Base-by-base conservation (phyloP, 257 asterid genomes). In the Rauvolfia tetraphylla region DNA sequence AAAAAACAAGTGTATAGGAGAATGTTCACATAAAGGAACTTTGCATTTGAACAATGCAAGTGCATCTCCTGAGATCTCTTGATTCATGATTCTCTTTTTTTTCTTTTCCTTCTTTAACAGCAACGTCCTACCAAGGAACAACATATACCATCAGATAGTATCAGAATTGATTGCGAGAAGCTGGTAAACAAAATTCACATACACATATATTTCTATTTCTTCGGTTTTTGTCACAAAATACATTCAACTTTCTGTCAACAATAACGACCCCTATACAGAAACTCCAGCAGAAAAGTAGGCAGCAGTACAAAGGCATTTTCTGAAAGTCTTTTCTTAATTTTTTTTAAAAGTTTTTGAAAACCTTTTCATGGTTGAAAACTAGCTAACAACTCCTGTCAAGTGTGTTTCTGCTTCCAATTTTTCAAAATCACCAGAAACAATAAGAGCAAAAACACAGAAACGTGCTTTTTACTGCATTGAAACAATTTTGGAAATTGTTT, bases 1-100 rank as follows among this genome's bases (percentile, higher is more conserved):
- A n/a, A n/a, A n/a, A n/a, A n/a, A n/a, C n/a, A n/a, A n/a, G n/a
- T n/a, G n/a, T n/a, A n/a, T n/a, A n/a, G n/a, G n/a, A n/a, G n/a
- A n/a, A n/a, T n/a, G n/a, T n/a, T n/a, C n/a, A n/a, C n/a, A n/a
- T n/a, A n/a, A n/a, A n/a, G n/a, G n/a, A n/a, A n/a, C n/a, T n/a
- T n/a, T n/a, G n/a, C n/a, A n/a, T n/a, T n/a, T n/a, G n/a, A n/a
- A n/a, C n/a, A n/a, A n/a, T n/a, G n/a, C 81, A 33, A 95, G 97
- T 79, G 98, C 99, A 85, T 90, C 93, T 39, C 96, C 93, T 77
- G 99, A 89, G 77, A 95, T 91, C 81, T 95, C 99, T 89, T 95
- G 98, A 74, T 92, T 95, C 95, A 95, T 93, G 78, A 93, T 91
- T 81, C 89, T 95, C 84, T 95, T 95, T 76, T n/a, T n/a, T n/a